phyloP scores from a whole-genome alignment of 768 basidiomycete genomes.

The Lactifluus echinatus region DNA sequence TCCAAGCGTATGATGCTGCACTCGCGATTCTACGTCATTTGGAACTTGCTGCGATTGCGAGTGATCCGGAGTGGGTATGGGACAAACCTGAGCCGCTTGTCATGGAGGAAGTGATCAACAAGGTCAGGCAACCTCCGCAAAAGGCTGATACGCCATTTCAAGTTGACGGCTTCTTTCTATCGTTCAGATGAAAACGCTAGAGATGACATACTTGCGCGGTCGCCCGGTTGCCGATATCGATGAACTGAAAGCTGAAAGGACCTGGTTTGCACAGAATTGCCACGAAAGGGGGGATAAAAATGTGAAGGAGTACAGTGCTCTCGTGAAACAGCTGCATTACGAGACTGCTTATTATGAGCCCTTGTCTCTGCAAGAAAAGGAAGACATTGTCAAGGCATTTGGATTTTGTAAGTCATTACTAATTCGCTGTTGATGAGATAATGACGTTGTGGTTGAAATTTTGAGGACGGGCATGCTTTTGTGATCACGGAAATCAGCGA shows the following conservation, averaged over 20 bases:
- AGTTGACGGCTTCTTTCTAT: conserved; percentile 29
- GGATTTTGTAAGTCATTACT: conserved; percentile 22
- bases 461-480: conserved; percentile 51
- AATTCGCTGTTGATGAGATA: background rate
- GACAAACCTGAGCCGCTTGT: conserved; percentile 25
- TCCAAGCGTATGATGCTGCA: conserved; percentile 29
- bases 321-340: conserved; percentile 18
- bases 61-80: conserved; percentile 19
- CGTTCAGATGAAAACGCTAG: conserved; percentile 20
- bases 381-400: conserved; percentile 25
- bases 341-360: conserved; percentile 22
- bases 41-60: conserved; percentile 23
- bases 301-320: conserved; percentile 19
- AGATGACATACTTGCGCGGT: conserved; percentile 22
- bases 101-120: conserved; percentile 24
- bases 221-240: conserved; percentile 14
- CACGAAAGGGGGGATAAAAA: conserved; percentile 19
- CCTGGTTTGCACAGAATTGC: conserved; percentile 26
- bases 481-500: conserved; percentile 45
- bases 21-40: conserved; percentile 27
- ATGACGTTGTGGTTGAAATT: conserved; percentile 26
- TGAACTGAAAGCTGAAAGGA: conserved; percentile 20
- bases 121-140: conserved; percentile 30
- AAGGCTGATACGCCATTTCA: conserved; percentile 29
- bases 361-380: conserved; percentile 23